A percentile compares a stretch with the other conserved stretches of the same genome.
These are phyloP conservation scores for Eustoma russellianum DNA, from an alignment of 257 asterid genomes.

Conservation along the genomic window DNA sequence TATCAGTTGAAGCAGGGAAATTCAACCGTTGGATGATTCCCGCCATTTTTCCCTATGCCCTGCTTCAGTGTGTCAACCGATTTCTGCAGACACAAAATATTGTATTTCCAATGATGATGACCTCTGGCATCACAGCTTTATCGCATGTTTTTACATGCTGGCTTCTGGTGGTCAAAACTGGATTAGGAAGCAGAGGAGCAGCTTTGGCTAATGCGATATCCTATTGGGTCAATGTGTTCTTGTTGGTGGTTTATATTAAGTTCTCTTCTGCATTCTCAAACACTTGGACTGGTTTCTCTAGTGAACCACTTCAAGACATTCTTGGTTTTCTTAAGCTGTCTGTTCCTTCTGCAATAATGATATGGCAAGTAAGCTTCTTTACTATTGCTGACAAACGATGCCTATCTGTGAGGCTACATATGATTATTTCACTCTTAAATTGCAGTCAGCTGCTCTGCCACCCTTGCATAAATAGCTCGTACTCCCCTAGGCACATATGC, in stretches of 20 bases:
- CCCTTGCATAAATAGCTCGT: too few relatives aligned
- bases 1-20: slow-evolving; percentile 44
- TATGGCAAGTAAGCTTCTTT: slow-evolving; percentile 27
- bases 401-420: too few relatives aligned
- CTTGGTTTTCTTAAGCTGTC: slow-evolving; percentile 40
- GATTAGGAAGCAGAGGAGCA: slow-evolving; percentile 46
- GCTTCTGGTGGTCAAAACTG: slow-evolving; percentile 32
- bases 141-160: slow-evolving; percentile 46
- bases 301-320: slow-evolving; percentile 31
- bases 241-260: slow-evolving; percentile 32
- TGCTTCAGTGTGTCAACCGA: slow-evolving; percentile 49
- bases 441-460: too few relatives aligned
- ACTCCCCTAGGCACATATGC: too few relatives aligned
- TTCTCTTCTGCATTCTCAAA: slow-evolving; percentile 32
- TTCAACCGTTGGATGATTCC: slow-evolving; percentile 59
- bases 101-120: slow-evolving; percentile 52
- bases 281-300: slow-evolving; percentile 47
- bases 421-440: too few relatives aligned
- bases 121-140: slow-evolving; percentile 34
- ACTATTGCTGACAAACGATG: too few relatives aligned
- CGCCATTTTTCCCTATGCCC: slow-evolving; percentile 42
- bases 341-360: slow-evolving; percentile 62
- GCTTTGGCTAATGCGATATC: slow-evolving; percentile 53
- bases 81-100: slow-evolving; percentile 52
- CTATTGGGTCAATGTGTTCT: slow-evolving; percentile 46